phyloP scores from a whole-genome alignment of 768 basidiomycete species.

The Boletus subcaerulescens region DNA sequence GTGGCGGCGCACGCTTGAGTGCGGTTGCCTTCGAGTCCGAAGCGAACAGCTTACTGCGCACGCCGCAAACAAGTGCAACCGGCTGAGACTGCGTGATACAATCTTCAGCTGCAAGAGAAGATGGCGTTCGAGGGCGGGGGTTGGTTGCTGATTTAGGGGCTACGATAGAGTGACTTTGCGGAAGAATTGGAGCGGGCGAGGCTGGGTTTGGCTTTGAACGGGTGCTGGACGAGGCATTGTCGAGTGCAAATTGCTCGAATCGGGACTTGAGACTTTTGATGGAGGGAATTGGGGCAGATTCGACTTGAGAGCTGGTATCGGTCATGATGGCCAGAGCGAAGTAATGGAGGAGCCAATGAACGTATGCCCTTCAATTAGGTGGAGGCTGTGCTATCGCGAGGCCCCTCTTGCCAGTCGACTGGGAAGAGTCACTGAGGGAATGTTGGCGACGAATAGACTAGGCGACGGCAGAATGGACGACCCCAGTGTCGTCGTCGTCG shows the following conservation, averaged over 20 bases:
- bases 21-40: conserved; percentile 47
- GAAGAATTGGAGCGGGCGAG: conserved; percentile 1
- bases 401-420: neutral
- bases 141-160: conserved; percentile 30
- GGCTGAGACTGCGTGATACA: conserved; percentile 14
- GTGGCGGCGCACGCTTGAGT: conserved; percentile 55
- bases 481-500: conserved; percentile 10
- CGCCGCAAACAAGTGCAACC: conserved; percentile 27
- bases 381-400: neutral
- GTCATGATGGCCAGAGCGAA: conserved; percentile 12
- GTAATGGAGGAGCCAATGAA: neutral
- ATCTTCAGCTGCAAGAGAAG: conserved; percentile 25
- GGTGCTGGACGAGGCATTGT: conserved; percentile 21
- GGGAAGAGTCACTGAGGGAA: neutral
- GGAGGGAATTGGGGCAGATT: conserved; percentile 55
- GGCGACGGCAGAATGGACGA: neutral
- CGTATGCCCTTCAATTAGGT: conserved; percentile 1
- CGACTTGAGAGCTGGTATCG: conserved; percentile 34
- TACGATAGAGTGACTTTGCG: conserved; percentile 14
- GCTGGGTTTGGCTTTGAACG: neutral
- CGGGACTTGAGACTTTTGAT: conserved; percentile 67
- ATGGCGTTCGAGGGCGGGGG: conserved; percentile 43
- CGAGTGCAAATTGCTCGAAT: conserved; percentile 65
- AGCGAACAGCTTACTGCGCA: conserved; percentile 50
- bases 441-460: neutral